Conservation (phyloP, 805 yeast species). For the Metahyphopichia silvanorum region DNA sequence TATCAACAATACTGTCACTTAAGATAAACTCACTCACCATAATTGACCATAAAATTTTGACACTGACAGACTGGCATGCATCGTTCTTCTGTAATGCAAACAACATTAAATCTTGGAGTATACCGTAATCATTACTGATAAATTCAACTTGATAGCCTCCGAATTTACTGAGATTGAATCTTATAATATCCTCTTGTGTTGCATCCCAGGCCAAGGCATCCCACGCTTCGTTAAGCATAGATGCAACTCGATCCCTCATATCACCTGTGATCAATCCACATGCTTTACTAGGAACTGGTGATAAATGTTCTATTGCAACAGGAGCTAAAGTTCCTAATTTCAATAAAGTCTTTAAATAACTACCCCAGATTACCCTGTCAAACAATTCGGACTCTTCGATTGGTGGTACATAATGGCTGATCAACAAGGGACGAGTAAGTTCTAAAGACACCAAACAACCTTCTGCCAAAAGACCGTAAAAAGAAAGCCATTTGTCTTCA, state of each 20-base stretch:
- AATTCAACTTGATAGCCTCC: constrained; percentile 74
- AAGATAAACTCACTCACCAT: constrained; percentile 63
- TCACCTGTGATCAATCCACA: constrained; percentile 61
- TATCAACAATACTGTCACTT: constrained; percentile 54
- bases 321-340: constrained; percentile 65
- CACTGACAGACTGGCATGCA: constrained; percentile 59
- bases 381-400: constrained; percentile 48
- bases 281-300: constrained; percentile 71
- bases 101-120: constrained; percentile 61
- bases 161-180: constrained; percentile 59
- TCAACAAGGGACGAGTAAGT: constrained; percentile 49
- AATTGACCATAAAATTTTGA: constrained; percentile 66
- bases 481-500: constrained; percentile 67
- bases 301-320: constrained; percentile 63
- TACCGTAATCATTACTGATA: constrained; percentile 51
- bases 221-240: constrained; percentile 64
- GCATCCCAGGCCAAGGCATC: constrained; percentile 65
- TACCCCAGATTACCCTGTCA: constrained; percentile 66
- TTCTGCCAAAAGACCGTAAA: constrained; percentile 56
- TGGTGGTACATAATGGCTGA: constrained; percentile 50
- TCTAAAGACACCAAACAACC: constrained; percentile 54
- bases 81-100: constrained; percentile 67
- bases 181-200: constrained; percentile 45
- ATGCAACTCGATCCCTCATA: constrained; percentile 57
- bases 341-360: constrained; percentile 55